Conservation (phyloP, 305 asterid species). For the Striga hermonthica region DNA sequence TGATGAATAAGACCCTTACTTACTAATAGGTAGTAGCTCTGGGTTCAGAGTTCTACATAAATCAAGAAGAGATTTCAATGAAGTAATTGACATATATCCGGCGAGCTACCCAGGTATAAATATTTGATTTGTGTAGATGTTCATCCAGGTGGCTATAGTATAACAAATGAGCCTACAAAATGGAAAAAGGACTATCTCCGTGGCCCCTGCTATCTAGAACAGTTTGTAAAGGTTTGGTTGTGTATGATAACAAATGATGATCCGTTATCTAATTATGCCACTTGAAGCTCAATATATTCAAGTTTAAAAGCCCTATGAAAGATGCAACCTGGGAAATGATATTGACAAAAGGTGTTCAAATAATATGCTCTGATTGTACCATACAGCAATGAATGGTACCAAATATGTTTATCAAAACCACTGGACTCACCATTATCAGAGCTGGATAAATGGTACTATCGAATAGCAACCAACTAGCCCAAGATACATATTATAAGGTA, state of each 20-base stretch:
- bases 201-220: not conserved
- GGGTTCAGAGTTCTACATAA: slow-evolving; percentile 10
- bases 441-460: too few species aligned
- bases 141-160: not conserved
- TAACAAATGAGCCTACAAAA: not conserved
- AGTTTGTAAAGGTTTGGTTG: not conserved
- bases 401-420: slow-evolving; percentile 3
- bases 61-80: not conserved
- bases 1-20: slow-evolving; percentile 1
- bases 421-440: not conserved
- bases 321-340: slow-evolving; percentile 3
- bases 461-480: too few species aligned
- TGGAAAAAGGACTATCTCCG: not conserved
- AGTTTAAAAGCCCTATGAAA: not conserved
- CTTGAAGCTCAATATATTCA: slow-evolving; percentile 3
- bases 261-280: not conserved
- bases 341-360: not conserved
- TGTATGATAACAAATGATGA: not conserved
- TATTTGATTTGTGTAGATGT: not conserved
- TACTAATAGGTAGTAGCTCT: not conserved
- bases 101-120: too few species aligned
- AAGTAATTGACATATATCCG: not conserved
- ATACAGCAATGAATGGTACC: not conserved
- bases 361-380: not conserved
- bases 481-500: too few species aligned